phyloP scores from a whole-genome alignment of 1,139 yeast species.

The Blastobotrys malaysiensis region DNA sequence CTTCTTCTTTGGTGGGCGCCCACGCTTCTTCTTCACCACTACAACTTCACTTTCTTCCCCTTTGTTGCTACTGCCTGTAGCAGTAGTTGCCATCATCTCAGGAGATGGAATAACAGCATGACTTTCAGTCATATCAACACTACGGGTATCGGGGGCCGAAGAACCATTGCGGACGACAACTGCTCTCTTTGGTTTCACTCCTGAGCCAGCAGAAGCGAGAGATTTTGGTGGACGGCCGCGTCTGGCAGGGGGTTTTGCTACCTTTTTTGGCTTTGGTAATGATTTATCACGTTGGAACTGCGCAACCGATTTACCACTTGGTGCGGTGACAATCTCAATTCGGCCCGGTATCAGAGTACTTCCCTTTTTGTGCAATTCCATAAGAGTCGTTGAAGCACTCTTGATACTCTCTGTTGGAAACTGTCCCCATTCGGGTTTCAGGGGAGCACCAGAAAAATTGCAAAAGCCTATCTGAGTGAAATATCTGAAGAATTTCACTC shows the following conservation, averaged over 20 bases:
- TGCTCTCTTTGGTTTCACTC: too few relatives aligned
- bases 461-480: slow-evolving; percentile 44
- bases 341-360: slow-evolving; percentile 25
- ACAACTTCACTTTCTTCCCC: neutral
- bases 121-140: neutral
- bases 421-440: slow-evolving; percentile 9
- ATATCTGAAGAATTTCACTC: slow-evolving; percentile 66
- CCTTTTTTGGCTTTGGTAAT: slow-evolving; percentile 5
- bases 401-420: neutral
- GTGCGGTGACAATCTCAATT: slow-evolving; percentile 18
- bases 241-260: too few relatives aligned
- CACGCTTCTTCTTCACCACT: neutral
- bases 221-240: too few relatives aligned
- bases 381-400: slow-evolving; percentile 14
- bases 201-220: too few relatives aligned
- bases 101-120: neutral
- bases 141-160: too few relatives aligned
- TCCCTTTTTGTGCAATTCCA: slow-evolving; percentile 21
- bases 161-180: too few relatives aligned
- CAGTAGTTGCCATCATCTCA: too few relatives aligned
- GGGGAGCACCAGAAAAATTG: slow-evolving; percentile 1
- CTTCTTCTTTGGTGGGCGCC: neutral
- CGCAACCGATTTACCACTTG: slow-evolving; percentile 18
- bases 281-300: slow-evolving; percentile 23
- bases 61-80: neutral